Evolutionary conservation across 352 stramenopile species (phyloP).

Genomic region (Lagenidium giganteum): DNA sequence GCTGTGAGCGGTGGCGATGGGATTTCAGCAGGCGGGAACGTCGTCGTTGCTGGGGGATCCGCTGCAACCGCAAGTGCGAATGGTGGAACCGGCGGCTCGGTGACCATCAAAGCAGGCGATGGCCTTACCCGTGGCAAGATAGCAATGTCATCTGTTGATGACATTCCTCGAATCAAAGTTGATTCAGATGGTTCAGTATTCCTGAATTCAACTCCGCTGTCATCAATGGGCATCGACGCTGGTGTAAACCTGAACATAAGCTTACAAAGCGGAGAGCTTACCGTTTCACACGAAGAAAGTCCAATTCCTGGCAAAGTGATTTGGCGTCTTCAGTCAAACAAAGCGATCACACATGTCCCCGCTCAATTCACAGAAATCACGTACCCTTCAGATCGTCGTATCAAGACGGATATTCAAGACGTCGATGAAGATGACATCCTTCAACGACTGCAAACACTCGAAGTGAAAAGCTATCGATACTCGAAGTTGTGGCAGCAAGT

Average conservation of each 20-base stretch:
- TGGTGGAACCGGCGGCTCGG: slow-evolving; percentile 4
- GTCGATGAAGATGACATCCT: slow-evolving; percentile 89
- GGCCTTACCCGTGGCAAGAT: slow-evolving; percentile 6
- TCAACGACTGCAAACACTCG: slow-evolving; percentile 81
- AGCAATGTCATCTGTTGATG: slow-evolving; percentile 16
- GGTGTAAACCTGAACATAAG: slow-evolving; percentile 47
- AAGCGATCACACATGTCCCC: slow-evolving; percentile 67
- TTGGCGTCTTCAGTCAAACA: slow-evolving; percentile 45
- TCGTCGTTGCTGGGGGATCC: background rate
- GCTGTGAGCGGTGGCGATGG: background rate
- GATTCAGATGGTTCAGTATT: slow-evolving; percentile 27
- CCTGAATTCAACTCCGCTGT: slow-evolving; percentile 21
- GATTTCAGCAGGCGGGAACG: background rate
- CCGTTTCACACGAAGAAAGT: slow-evolving; percentile 39
- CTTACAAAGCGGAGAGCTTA: slow-evolving; percentile 42
- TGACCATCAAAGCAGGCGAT: slow-evolving; percentile 7
- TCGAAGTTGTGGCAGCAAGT: slow-evolving; percentile 87
- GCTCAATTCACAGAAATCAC: slow-evolving; percentile 89
- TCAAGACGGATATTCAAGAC: slow-evolving; percentile 90
- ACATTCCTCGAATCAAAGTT: slow-evolving; percentile 16
- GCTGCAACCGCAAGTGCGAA: background rate
- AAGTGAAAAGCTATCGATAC: slow-evolving; percentile 90
- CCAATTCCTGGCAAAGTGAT: slow-evolving; percentile 39
- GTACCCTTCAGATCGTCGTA: slow-evolving; percentile 89
- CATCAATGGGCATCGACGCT: slow-evolving; percentile 33